These are phyloP conservation scores for Volvox reticuliferus DNA, from an alignment of 139 green algal genomes.

Conservation along the genomic window DNA sequence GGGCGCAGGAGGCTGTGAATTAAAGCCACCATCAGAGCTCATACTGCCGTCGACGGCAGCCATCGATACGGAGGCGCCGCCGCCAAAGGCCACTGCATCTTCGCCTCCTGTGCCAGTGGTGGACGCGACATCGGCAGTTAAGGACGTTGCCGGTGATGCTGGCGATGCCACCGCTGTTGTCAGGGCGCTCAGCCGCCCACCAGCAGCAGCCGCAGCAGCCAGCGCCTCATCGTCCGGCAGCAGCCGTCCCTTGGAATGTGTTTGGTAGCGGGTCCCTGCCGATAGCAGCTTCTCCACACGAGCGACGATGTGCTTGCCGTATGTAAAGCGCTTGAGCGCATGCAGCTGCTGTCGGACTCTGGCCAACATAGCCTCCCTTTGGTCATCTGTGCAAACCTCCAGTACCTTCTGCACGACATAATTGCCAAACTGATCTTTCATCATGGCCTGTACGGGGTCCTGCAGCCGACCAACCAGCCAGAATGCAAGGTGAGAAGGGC, in stretches of 20 bases:
- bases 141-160: neutral
- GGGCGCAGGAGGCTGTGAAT: neutral
- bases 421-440: conserved; percentile 94
- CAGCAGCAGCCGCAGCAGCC: conserved; percentile 6
- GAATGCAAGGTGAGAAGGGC: neutral
- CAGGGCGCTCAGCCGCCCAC: neutral
- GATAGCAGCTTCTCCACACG: conserved; percentile 88
- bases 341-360: conserved; percentile 82
- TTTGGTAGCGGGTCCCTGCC: conserved; percentile 55
- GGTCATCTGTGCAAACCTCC: conserved; percentile 80
- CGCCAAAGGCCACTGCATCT: neutral
- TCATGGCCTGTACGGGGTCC: conserved; percentile 81
- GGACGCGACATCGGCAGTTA: neutral
- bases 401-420: conserved; percentile 90
- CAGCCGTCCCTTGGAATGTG: conserved; percentile 47
- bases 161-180: neutral
- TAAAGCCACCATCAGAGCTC: neutral
- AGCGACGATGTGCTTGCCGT: conserved; percentile 96
- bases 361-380: conserved; percentile 80
- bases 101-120: neutral
- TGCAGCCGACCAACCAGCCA: neutral
- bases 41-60: neutral
- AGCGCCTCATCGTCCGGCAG: conserved; percentile 54
- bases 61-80: neutral
- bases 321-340: conserved; percentile 85